These are phyloP conservation scores for Orbilia quercus DNA, from an alignment of 2,329 filamentous ascomycete genomes.

Conservation along the genomic window DNA sequence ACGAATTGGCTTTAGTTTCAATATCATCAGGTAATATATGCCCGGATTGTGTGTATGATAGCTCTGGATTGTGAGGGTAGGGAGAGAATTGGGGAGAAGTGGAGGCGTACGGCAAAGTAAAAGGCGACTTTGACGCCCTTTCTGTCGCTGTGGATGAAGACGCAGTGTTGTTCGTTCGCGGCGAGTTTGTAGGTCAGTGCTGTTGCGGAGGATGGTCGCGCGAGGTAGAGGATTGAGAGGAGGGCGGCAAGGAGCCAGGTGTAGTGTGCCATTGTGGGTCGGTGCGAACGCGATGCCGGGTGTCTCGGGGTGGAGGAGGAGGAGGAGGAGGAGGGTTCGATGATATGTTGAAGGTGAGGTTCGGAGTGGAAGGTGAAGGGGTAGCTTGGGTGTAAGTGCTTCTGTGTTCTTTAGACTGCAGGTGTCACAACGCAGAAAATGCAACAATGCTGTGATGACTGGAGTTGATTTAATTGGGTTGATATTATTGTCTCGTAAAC, in stretches of 20 bases:
- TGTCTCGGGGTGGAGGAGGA: neutral
- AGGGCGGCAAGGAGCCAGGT: constrained; percentile 67
- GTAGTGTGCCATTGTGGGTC: constrained; percentile 35
- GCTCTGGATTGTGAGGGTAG: no score
- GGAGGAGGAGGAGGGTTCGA: neutral
- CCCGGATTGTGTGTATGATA: no score
- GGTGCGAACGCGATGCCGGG: constrained; percentile 1
- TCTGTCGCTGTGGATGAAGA: constrained; percentile 83
- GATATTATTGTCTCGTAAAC: no score
- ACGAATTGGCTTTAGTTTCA: constrained; percentile 3
- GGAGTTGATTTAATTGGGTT: no score
- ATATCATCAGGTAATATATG: constrained; percentile 5
- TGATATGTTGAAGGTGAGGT: neutral
- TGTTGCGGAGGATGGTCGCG: constrained; percentile 75
- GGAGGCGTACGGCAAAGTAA: constrained; percentile 87
- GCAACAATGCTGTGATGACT: no score
- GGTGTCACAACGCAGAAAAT: constrained; percentile 44
- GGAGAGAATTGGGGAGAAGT: neutral
- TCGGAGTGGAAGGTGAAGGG: constrained; percentile 18
- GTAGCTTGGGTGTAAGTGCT: constrained; percentile 29
- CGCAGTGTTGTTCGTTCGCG: constrained; percentile 95
- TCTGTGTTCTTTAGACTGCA: constrained; percentile 45
- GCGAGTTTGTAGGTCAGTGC: constrained; percentile 92
- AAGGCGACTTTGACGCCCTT: constrained; percentile 91
- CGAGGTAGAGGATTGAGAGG: constrained; percentile 72